Evolutionary conservation across 305 asterid species (phyloP), one percentile per base, ranked within the genome.

Genomic region (Fraxinus paxiana): DNA sequence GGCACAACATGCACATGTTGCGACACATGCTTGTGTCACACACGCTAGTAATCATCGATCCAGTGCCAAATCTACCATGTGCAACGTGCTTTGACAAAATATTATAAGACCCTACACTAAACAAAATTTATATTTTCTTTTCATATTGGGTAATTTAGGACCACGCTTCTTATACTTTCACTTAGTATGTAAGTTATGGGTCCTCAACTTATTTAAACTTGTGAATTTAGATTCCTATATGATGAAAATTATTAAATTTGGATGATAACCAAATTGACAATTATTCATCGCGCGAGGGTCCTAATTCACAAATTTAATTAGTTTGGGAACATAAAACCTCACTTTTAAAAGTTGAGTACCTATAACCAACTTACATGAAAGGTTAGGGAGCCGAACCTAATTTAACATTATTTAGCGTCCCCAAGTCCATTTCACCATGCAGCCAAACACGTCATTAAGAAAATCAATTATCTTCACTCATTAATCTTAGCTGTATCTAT

Each of bases 401-500:
- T 43, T 43, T 43, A 43, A 43, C n/a, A 43, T 0, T 12, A 43
- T 12, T 43, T 13, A 12, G n/a, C 54, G 54, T 43, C 3, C 54
- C 17, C 17, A 43, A 12, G 1, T 41, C 54, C 54, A 3, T 43
- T 43, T 43, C 54, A 43, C 54, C 71, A 3, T 22, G 71, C 33
- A 63, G 15, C 34, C 71, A 63, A 63, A 20, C 71, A 22, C 34
- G 34, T 63, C 71, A 24, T 61, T 63, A 8, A 24, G 72, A 63
- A 5, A 63, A 63, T 24, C 72, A 63, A 63, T 41, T 8, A 61
- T 69, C 73, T 28, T 18, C 20, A 18, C 13, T 5, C 48, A 15
- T 46, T 17, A 65, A 81, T 65, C 84, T 81, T 81, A 81, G 84
- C 81, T 81, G 84, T 79, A 76, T 15, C 22, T 2, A 13, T 24